Evolutionary conservation across 805 yeast genomes (phyloP).

Genomic region (Yarrowia divulgata): DNA sequence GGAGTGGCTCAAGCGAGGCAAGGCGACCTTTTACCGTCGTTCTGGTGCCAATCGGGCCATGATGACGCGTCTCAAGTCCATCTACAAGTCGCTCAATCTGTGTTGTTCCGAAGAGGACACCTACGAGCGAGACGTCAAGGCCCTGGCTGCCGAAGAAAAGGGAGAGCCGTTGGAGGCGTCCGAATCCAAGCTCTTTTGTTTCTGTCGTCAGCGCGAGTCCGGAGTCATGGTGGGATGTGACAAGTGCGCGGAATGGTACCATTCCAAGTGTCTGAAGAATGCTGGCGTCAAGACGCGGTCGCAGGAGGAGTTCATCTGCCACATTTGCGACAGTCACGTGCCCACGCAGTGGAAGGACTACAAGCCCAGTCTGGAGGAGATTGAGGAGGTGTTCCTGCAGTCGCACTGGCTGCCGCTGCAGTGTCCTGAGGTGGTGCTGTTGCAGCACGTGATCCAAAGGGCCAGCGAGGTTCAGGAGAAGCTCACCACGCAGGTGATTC

Average conservation of each 20-base stretch:
- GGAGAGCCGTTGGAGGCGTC: constrained; percentile 52
- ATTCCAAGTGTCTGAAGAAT: constrained; percentile 77
- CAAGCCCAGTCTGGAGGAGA: constrained; percentile 51
- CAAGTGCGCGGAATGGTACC: constrained; percentile 90
- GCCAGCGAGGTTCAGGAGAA: constrained; percentile 55
- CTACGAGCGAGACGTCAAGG: constrained; percentile 55
- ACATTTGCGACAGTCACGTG: constrained; percentile 58
- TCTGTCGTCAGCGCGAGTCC: constrained; percentile 66
- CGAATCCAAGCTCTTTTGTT: constrained; percentile 55
- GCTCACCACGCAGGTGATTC: constrained; percentile 59
- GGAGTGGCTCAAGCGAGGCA: constrained; percentile 52
- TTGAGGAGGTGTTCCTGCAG: constrained; percentile 47
- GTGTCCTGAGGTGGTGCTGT: constrained; percentile 51
- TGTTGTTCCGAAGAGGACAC: constrained; percentile 42
- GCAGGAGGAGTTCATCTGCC: constrained; percentile 59
- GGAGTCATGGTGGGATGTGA: constrained; percentile 93
- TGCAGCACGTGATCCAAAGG: constrained; percentile 43
- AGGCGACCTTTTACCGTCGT: constrained; percentile 51
- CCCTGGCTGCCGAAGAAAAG: constrained; percentile 70
- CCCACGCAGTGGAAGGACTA: constrained; percentile 49
- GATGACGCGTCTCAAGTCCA: constrained; percentile 46
- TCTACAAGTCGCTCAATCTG: constrained; percentile 42
- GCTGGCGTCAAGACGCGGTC: constrained; percentile 46
- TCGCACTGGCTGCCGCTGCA: constrained; percentile 48
- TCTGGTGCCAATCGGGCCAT: constrained; percentile 51